phyloP scores from a whole-genome alignment of 192 early-diverging fungal genomes.

The Podila minutissima region DNA sequence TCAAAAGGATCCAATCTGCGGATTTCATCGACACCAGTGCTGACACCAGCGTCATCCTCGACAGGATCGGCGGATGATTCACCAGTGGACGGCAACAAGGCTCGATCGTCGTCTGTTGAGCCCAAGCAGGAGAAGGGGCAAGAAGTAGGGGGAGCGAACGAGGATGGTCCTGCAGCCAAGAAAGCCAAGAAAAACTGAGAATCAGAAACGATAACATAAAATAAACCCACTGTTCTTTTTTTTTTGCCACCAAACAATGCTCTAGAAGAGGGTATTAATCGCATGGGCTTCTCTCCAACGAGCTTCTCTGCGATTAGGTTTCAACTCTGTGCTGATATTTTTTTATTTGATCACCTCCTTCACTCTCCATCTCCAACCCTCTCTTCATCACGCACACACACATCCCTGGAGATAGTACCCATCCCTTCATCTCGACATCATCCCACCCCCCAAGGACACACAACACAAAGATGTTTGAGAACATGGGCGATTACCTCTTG shows the following conservation, averaged over 20 bases:
- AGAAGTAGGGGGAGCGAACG: background rate
- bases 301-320: background rate
- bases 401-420: background rate
- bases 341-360: background rate
- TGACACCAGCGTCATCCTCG: conserved; percentile 27
- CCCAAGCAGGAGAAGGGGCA: background rate
- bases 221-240: background rate
- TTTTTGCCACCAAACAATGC: background rate
- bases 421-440: background rate
- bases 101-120: conserved; percentile 9
- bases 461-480: conserved; percentile 24
- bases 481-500: conserved; percentile 43
- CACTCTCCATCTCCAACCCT: background rate
- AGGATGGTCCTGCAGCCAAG: conserved; percentile 16
- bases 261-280: background rate
- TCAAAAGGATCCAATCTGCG: conserved; percentile 32
- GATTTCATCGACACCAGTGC: conserved; percentile 21
- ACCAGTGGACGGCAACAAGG: conserved; percentile 1
- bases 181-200: conserved; percentile 22
- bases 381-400: background rate
- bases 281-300: background rate
- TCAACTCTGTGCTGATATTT: background rate
- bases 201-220: background rate
- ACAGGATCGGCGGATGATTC: conserved; percentile 24
- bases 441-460: background rate